Evolutionary conservation across 768 basidiomycete genomes (phyloP), one percentile per base, ranked within the genome.

Genomic region (Tylopilus plumbeoviolaceoides): DNA sequence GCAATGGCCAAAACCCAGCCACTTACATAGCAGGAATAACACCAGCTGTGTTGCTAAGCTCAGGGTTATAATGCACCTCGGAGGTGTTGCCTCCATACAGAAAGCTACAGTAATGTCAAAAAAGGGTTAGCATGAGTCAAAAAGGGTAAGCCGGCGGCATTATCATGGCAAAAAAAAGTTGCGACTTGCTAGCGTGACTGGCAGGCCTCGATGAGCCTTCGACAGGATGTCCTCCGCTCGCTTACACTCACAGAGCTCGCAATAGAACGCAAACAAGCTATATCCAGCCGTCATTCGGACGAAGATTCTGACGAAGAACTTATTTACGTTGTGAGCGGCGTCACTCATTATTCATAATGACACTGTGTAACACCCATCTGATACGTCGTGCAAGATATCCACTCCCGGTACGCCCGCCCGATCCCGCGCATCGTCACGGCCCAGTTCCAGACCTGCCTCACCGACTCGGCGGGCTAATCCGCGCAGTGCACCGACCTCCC

Each of bases 401-500:
- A 59, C 79, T 0, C 85, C 87, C 12, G 84, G 81, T 9, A 85
- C 86, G 5, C 88, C 87, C 3, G 71, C 80, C 46, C 76, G 81
- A 47, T 87, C 87, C 23, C 75, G 85, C 18, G 74, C 77, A 17
- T 71, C 82, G 42, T 38, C 38, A 18, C 38, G 38, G n/a, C 38
- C 38, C 38, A 38, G n/a, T 18, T 38, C 38, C 8, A 18, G 38
- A 38, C n/a, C 38, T 8, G 38, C 18, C n/a, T 38, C 38, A 15
- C 38, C n/a, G 8, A 38, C 38, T 18, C 38, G 38, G n/a, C 38
- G n/a, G 17, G 38, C 12, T 6, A 38, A 38, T 68, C n/a, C 9
- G 8, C n/a, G n/a, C 38, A 38, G 9, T 18, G 38, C n/a, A 18
- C n/a, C n/a, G 6, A 38, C n/a, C 38, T 18, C n/a, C 38, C 8